Evolutionary conservation across 352 stramenopile genomes (phyloP), one percentile per base, ranked within the genome.

Genomic region (Globisporangium spiculum): DNA sequence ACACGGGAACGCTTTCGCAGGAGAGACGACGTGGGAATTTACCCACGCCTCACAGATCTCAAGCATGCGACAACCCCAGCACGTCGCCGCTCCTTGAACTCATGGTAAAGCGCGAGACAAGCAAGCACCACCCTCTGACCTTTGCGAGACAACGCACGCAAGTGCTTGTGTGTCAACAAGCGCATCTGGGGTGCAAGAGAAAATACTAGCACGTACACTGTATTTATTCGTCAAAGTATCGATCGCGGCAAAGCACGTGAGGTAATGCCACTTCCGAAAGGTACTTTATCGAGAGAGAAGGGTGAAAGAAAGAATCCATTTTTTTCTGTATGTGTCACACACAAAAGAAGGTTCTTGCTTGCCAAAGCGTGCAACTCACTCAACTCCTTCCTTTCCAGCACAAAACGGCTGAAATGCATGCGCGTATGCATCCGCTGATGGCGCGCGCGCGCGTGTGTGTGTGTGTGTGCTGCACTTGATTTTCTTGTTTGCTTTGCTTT

Each of bases 251-350:
- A 24, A 26, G 6, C 46, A 24, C 20, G 26, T 1, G 10, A 12
- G 0, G 10, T 6, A 27, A 14, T 26, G 7, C 7, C 18, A 4
- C 36, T 16, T 14, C 20, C 6, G 14, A 54, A 54, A 24, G 6
- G 0, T 54, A 54, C 46, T 54, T 54, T 54, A 54, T 6, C 9
- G 5, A 54, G 22, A 24, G 3, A 54, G 5, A 14, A 26, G 18
- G 20, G 46, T 54, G 46, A 20, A 54, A 27, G 46, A 54, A 54
- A 54, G 46, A 54, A 54, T 54, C 46, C 46, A 54, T 54, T 53
- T 53, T 53, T 26, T 41, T 16, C 36, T 54, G 7, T 54, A 3
- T 54, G 16, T 24, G 20, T 54, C 46, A 54, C 46, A 26, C 46
- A n/a, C 46, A 24, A 22, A 41, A 16, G 36, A 41, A 41, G 36